Base-by-base conservation (phyloP, 495 filamentous ascomycete species). In the Aspergillus biplanus region DNA sequence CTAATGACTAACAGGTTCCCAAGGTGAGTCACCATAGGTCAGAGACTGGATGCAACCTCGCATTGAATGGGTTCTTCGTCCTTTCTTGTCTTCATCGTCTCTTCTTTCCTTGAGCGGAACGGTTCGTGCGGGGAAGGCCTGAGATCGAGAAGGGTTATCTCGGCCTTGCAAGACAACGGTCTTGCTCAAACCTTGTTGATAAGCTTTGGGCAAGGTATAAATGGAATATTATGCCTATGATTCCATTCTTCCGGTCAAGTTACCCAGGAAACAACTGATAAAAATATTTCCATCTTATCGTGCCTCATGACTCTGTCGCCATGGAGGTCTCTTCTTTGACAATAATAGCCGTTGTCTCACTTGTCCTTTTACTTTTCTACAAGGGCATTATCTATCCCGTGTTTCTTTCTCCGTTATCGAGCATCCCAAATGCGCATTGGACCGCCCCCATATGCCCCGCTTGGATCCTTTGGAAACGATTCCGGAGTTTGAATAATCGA, bases 371-470 rank as follows among this genome's bases (percentile, higher is more conserved):
- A 54, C 27, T 60, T 63, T n/a, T 84, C 27, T 92, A 90, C 72
- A 83, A 80, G 64, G 82, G 67, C 58, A 61, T 92, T 33, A 65
- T 92, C 61, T 83, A 87, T 59, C 89, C 90, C 5, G 71, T 72
- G 18, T 79, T 90, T 60, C 21, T 92, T 52, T 92, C 89, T 35
- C 87, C 90, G 2, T 81, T 93, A 9, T 78, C 88, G 5, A 85
- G 79, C 37, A 85, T 93, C 50, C 91, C 90, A 44, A 85, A 81
- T 68, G 89, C 88, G 1, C 89, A 93, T 69, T 89, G 85, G 83
- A 83, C 87, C 12, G 79, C 83, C 5, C 80, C 86, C 2, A 71
- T 92, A 62, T 87, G 87, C 7, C 76, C 89, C 2, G 66, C 79
- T 16, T 94, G 90, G 90, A 91, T 93, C 68, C 80, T 88, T 5